Evolutionary conservation across 345 rosid genomes (phyloP).

Genomic region (Punica granatum): DNA sequence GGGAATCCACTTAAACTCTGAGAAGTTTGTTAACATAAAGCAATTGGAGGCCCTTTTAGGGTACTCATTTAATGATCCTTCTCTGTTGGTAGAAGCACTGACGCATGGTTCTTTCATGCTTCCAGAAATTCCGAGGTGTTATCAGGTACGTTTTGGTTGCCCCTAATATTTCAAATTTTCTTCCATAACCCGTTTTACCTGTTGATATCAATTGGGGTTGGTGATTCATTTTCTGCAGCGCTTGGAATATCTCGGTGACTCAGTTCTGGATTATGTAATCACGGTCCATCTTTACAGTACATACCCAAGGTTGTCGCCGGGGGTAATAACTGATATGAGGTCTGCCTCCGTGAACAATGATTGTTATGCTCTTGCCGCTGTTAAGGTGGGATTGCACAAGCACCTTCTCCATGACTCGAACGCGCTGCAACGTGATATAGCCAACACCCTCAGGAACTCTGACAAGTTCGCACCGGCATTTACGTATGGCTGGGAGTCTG

Average conservation of each 20-base stretch:
- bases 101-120: constrained; percentile 93
- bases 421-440: constrained; percentile 51
- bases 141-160: constrained; percentile 48
- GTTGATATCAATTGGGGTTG: background rate
- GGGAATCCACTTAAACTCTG: constrained; percentile 20
- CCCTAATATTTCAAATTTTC: background rate
- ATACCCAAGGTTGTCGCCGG: constrained; percentile 70
- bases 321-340: constrained; percentile 76
- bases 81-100: constrained; percentile 77
- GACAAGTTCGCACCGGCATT: constrained; percentile 21
- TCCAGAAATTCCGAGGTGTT: constrained; percentile 82
- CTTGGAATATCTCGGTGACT: constrained; percentile 89
- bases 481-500: constrained; percentile 79
- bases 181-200: background rate
- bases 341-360: constrained; percentile 95
- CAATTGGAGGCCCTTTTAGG: constrained; percentile 45
- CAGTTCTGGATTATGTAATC: constrained; percentile 72
- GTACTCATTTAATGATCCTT: constrained; percentile 51
- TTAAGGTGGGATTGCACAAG: constrained; percentile 54
- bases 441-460: constrained; percentile 19
- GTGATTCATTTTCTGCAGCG: constrained; percentile 37
- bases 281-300: constrained; percentile 44
- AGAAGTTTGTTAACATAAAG: constrained; percentile 37
- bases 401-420: constrained; percentile 65
- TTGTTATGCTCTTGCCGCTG: constrained; percentile 55